phyloP scores from a whole-genome alignment of 2,329 filamentous ascomycete species.

The Trichocomaceae sp. region DNA sequence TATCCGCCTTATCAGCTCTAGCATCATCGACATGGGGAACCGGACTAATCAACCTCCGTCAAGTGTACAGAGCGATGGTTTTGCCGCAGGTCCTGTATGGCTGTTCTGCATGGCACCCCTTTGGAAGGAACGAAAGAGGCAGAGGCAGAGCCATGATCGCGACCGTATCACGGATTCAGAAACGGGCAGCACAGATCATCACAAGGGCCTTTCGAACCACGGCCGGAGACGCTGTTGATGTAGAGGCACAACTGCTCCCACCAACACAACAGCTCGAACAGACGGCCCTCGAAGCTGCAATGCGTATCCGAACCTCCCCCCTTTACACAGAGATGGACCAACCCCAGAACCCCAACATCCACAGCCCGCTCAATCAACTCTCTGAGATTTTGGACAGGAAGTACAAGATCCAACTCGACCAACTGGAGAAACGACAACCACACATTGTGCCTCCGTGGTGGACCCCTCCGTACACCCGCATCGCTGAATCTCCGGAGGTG shows the following conservation, averaged over 20 bases:
- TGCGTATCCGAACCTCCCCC: not conserved
- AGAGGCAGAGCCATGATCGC: not conserved
- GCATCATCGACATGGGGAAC: slow-evolving; percentile 21
- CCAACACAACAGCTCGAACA: slow-evolving; percentile 3
- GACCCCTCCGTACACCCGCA: not conserved
- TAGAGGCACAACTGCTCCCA: slow-evolving; percentile 22
- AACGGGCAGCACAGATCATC: slow-evolving; percentile 23
- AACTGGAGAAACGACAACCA: not conserved
- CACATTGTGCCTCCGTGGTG: slow-evolving; percentile 1
- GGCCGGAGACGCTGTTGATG: slow-evolving; percentile 15
- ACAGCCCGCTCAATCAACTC: not conserved
- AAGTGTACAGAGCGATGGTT: slow-evolving; percentile 22
- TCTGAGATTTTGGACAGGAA: slow-evolving; percentile 10
- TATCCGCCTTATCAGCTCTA: slow-evolving; percentile 20
- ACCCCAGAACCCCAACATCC: slow-evolving; percentile 20
- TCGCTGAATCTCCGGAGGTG: not conserved
- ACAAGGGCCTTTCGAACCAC: slow-evolving; percentile 22
- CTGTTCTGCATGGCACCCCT: slow-evolving; percentile 22
- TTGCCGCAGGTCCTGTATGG: slow-evolving; percentile 23
- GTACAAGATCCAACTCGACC: slow-evolving; percentile 18
- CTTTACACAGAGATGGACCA: slow-evolving; percentile 14
- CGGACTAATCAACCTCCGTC: slow-evolving; percentile 18
- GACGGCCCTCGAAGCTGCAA: not conserved
- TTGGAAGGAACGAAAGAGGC: not conserved
- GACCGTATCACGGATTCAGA: slow-evolving; percentile 13